Conservation (phyloP, 805 yeast genomes). For the Saturnispora sekii region DNA sequence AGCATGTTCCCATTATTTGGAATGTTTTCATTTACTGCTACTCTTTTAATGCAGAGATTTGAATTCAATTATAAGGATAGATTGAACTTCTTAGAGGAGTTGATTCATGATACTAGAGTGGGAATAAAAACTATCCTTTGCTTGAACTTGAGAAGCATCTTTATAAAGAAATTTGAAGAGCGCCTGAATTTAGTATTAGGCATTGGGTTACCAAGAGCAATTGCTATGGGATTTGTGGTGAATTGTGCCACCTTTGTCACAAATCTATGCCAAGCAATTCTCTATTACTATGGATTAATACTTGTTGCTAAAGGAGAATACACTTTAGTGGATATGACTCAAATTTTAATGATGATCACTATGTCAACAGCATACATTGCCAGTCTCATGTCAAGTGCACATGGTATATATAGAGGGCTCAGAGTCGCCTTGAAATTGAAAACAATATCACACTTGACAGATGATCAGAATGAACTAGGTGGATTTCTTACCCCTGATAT, state of each 20-base stretch:
- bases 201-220: conserved; percentile 42
- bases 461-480: conserved; percentile 28
- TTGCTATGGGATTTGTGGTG: conserved; percentile 57
- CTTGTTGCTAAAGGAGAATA: conserved; percentile 56
- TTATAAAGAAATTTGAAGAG: conserved; percentile 30
- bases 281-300: conserved; percentile 72
- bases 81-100: conserved; percentile 45
- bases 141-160: conserved; percentile 42
- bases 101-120: conserved; percentile 40
- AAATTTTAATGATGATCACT: conserved; percentile 60
- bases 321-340: conserved; percentile 46
- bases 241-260: conserved; percentile 47
- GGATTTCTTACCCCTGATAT: conserved; percentile 28
- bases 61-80: conserved; percentile 54
- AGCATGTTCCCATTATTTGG: conserved; percentile 66
- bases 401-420: conserved; percentile 73
- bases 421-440: conserved; percentile 53
- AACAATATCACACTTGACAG: conserved; percentile 23
- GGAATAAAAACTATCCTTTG: conserved; percentile 58
- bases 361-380: conserved; percentile 65
- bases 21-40: conserved; percentile 24
- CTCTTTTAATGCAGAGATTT: conserved; percentile 28
- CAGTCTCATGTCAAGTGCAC: conserved; percentile 52
- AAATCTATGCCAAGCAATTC: conserved; percentile 54
- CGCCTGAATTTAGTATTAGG: conserved; percentile 26